A percentile compares a stretch with the other conserved stretches of the same genome.
These are phyloP conservation scores for Aspergillus candidus DNA, from an alignment of 2,329 filamentous ascomycete species.

Conservation along the genomic window DNA sequence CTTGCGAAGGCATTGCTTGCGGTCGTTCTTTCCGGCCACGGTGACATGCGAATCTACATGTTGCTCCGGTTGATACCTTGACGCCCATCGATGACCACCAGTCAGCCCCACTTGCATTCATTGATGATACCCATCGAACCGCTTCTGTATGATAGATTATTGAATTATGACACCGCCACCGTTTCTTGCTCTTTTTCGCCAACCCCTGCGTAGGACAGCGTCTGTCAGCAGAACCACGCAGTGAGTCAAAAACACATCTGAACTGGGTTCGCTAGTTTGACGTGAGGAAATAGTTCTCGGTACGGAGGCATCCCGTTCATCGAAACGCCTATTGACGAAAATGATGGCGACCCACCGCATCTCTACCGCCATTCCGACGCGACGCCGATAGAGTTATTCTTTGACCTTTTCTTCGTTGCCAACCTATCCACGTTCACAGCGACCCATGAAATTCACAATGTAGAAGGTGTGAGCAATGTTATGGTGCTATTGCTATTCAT, in stretches of 20 bases:
- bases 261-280: neutral
- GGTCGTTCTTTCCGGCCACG: slow-evolving; percentile 9
- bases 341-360: slow-evolving; percentile 19
- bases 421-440: slow-evolving; percentile 59
- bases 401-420: slow-evolving; percentile 57
- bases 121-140: slow-evolving; percentile 12
- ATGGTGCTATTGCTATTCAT: neutral
- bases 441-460: slow-evolving; percentile 50
- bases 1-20: neutral
- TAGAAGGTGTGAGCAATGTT: slow-evolving; percentile 26
- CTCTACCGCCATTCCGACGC: slow-evolving; percentile 45
- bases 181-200: slow-evolving; percentile 28
- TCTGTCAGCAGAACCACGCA: slow-evolving; percentile 8
- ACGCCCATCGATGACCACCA: neutral
- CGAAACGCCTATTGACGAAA: slow-evolving; percentile 29
- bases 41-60: neutral
- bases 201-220: slow-evolving; percentile 15
- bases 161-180: slow-evolving; percentile 21
- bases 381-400: slow-evolving; percentile 53
- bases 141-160: too few species aligned
- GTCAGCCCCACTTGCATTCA: neutral
- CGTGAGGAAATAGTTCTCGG: slow-evolving; percentile 7
- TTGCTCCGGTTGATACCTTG: neutral
- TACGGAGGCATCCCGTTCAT: slow-evolving; percentile 27
- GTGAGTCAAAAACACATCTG: slow-evolving; percentile 16